phyloP scores from a whole-genome alignment of 805 yeast genomes.

The Metschnikowia sp. region DNA sequence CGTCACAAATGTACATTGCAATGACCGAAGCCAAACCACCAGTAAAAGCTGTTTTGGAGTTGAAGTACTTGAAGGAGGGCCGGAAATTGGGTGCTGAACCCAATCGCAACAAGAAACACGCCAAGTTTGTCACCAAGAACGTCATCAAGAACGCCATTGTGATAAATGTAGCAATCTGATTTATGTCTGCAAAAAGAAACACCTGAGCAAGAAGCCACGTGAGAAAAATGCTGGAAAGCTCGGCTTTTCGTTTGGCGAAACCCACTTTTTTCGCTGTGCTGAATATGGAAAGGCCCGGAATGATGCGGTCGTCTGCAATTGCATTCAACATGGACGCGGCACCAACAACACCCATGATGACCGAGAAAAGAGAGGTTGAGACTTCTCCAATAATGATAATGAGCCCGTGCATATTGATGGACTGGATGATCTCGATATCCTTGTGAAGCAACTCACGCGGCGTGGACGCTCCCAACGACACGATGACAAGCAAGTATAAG shows the following conservation, averaged over 20 bases:
- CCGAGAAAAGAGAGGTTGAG: constrained; percentile 86
- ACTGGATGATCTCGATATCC: constrained; percentile 84
- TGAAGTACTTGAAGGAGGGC: constrained; percentile 89
- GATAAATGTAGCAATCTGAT: constrained; percentile 89
- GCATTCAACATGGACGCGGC: constrained; percentile 92
- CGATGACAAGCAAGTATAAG: constrained; percentile 74
- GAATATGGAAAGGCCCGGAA: constrained; percentile 74
- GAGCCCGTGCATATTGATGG: constrained; percentile 65
- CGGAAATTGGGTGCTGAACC: constrained; percentile 98
- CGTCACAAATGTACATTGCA: constrained; percentile 96
- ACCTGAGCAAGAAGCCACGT: constrained; percentile 84
- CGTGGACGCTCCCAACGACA: constrained; percentile 74
- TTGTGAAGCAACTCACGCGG: constrained; percentile 74
- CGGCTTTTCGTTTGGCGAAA: constrained; percentile 47
- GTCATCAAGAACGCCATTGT: constrained; percentile 98
- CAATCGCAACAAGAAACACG: constrained; percentile 82
- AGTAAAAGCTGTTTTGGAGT: constrained; percentile 70
- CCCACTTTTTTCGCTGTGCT: constrained; percentile 38
- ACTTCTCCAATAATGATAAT: constrained; percentile 84
- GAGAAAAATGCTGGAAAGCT: constrained; percentile 60
- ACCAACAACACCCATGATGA: constrained; percentile 93
- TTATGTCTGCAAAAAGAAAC: constrained; percentile 85
- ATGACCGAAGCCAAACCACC: constrained; percentile 69
- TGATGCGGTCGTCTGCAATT: constrained; percentile 78
- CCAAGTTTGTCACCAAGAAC: constrained; percentile 87